Base-by-base conservation (phyloP, 768 basidiomycete species). In the Phylloporus sp. region DNA sequence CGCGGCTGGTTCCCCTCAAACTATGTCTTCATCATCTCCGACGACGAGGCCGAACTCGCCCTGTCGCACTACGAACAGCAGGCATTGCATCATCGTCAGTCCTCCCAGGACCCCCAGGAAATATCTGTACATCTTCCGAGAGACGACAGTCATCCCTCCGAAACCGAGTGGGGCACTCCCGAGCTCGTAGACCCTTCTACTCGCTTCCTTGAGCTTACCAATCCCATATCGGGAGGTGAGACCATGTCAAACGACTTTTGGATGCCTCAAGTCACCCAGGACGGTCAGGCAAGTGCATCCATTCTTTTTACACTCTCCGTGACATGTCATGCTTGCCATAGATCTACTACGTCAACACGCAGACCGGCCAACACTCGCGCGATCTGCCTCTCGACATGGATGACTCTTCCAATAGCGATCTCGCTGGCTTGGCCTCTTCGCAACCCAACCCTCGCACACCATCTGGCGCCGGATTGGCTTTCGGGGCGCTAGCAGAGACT, bases 1-100 rank as follows among this genome's bases (percentile, higher is more conserved):
- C 81, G 95, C 41, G 95, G 95, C 47, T 95, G 91, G 91, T 95
- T 99, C 68, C 95, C 95, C 18, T 90, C 88, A 55, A 99, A 98
- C 71, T 98, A 96, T 71, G 93, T 96, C 36, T 70, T 74, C 38
- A 63, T 79, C 36, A 81, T 97, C 46, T 76, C 81, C 21, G 87
- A 90, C 52, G 84, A 88, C 59, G 89, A 90, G 60, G 88, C 83
- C 3, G 90, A 90, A 49, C 65, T 75, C 20, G 79, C 76, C 10
- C 75, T 86, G 52, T 70, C 78, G 9, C 54, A 47, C 27, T 52
- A 47, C 26, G 57, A 52, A 31, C 53, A 49, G 9, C 50, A 48
- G 42, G n/a, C 42, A 26, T 8, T 48, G 32, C 55, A 56, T 35
- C 60, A 46, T 39, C 27, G 9, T 1, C 53, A 56, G 23, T 13